phyloP scores from a whole-genome alignment of 2,329 filamentous ascomycete genomes.

The Drechslerella coelobrocha region DNA sequence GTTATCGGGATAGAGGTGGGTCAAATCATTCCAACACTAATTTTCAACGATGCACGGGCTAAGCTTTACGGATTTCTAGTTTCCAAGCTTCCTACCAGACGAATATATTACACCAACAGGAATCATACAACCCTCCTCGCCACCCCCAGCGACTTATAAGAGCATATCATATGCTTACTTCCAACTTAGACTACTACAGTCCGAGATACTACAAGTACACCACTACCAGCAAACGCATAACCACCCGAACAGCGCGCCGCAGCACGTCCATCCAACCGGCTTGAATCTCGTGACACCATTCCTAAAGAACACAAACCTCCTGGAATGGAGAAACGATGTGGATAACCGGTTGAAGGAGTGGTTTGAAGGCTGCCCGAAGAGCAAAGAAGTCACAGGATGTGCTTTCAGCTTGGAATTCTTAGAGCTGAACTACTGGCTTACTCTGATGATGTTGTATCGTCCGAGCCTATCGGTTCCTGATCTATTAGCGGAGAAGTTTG shows the following conservation, averaged over 20 bases:
- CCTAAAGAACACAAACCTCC: constrained; percentile 80
- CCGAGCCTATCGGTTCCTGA: constrained; percentile 87
- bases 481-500: constrained; percentile 79
- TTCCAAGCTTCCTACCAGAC: constrained; percentile 87
- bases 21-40: background rate
- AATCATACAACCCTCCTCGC: constrained; percentile 64
- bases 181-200: constrained; percentile 83
- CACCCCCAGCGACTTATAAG: constrained; percentile 80
- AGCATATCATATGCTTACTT: constrained; percentile 91
- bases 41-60: constrained; percentile 9
- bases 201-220: constrained; percentile 90
- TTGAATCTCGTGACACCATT: constrained; percentile 78
- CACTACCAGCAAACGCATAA: constrained; percentile 86
- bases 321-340: constrained; percentile 86
- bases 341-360: constrained; percentile 82
- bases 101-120: constrained; percentile 82
- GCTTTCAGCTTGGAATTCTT: constrained; percentile 88
- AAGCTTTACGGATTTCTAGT: constrained; percentile 59
- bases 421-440: constrained; percentile 97
- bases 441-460: constrained; percentile 91
- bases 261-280: constrained; percentile 46
- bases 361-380: constrained; percentile 79
- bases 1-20: constrained; percentile 82
- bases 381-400: constrained; percentile 78
- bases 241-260: constrained; percentile 40